phyloP scores from a whole-genome alignment of 1,284 basidiomycete species.

The Apiotrichum laibachii region DNA sequence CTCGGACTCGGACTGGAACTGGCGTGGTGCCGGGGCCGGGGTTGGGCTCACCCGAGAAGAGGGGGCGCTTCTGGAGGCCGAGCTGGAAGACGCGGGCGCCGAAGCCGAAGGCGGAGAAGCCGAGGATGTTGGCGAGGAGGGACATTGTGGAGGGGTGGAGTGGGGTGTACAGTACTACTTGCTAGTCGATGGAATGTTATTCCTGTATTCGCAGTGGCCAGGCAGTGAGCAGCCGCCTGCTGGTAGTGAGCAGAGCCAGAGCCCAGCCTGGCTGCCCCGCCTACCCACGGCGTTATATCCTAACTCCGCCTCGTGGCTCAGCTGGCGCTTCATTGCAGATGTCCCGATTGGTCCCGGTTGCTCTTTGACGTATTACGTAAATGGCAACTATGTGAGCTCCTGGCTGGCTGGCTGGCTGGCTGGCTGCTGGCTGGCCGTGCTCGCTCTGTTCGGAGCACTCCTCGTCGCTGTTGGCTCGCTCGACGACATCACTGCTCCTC shows the following conservation, averaged over 20 bases:
- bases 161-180: background rate
- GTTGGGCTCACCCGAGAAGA: slow-evolving; percentile 44
- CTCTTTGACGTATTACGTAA: too few species aligned
- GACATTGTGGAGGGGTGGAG: slow-evolving; percentile 56
- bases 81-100: slow-evolving; percentile 75
- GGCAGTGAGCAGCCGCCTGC: background rate
- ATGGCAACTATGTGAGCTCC: too few species aligned
- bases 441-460: background rate
- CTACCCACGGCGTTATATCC: slow-evolving; percentile 4
- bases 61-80: slow-evolving; percentile 61
- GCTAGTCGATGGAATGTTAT: background rate
- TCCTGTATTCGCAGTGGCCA: background rate
- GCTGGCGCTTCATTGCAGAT: background rate
- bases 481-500: background rate
- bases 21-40: too few species aligned
- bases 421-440: background rate
- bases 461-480: background rate
- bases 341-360: slow-evolving; percentile 12
- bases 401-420: background rate
- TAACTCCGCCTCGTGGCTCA: slow-evolving; percentile 12
- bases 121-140: slow-evolving; percentile 67
- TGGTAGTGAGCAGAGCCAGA: background rate
- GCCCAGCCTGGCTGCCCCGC: background rate
- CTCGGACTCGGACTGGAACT: too few species aligned
- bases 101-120: slow-evolving; percentile 74